These are phyloP conservation scores for Ophiostoma piceae DNA, from an alignment of 2,329 filamentous ascomycete species.

Conservation along the genomic window DNA sequence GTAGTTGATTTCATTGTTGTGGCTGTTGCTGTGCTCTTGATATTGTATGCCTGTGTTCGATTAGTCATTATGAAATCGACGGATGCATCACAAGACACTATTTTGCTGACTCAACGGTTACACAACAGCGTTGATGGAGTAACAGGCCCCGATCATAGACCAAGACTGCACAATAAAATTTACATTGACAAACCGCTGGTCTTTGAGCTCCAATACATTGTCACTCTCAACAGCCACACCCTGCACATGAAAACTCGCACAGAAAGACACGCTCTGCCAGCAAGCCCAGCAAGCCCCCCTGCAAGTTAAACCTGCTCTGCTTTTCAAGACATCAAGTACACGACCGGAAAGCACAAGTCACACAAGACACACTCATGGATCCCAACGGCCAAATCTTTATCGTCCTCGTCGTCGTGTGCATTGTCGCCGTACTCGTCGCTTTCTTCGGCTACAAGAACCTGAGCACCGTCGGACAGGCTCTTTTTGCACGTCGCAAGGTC, in stretches of 20 bases:
- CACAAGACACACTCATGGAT: slow-evolving; percentile 22
- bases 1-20: background rate
- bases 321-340: background rate
- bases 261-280: background rate
- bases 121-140: slow-evolving; percentile 4
- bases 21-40: background rate
- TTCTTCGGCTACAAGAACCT: slow-evolving; percentile 30
- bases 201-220: background rate
- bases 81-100: background rate
- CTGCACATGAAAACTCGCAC: background rate
- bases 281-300: background rate
- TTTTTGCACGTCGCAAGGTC: slow-evolving; percentile 23
- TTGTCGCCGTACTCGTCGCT: slow-evolving; percentile 25
- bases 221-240: background rate
- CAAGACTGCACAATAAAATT: background rate
- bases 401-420: slow-evolving; percentile 31
- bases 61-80: background rate
- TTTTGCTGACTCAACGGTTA: background rate
- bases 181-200: background rate
- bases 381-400: slow-evolving; percentile 32
- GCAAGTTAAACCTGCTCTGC: background rate
- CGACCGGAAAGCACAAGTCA: background rate
- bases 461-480: slow-evolving; percentile 29
- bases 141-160: background rate
- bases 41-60: background rate